Percentiles rank a stretch among this genome's conserved stretches.
These are phyloP conservation scores for Cucurbita ficifolia DNA, from an alignment of 306 rosid species.

Conservation along the genomic window DNA sequence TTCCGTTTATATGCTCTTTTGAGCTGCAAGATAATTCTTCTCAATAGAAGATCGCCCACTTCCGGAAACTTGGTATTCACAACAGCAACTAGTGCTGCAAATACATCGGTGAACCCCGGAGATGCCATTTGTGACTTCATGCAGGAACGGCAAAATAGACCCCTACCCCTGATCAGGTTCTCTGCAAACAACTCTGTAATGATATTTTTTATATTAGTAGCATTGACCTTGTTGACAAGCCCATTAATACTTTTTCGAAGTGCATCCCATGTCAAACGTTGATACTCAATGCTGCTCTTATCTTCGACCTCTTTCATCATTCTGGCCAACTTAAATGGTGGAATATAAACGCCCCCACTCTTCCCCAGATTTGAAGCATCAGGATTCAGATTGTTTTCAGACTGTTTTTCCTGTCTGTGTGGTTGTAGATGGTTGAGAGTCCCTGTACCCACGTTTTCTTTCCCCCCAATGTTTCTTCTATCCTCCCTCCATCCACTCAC, in stretches of 20 bases:
- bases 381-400: slow-evolving; percentile 24
- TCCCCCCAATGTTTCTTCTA: slow-evolving; percentile 10
- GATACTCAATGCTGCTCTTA: slow-evolving; percentile 74
- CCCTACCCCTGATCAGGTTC: slow-evolving; percentile 84
- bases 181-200: slow-evolving; percentile 70
- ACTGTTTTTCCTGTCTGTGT: slow-evolving; percentile 15
- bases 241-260: slow-evolving; percentile 89
- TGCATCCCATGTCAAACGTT: slow-evolving; percentile 92
- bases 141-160: slow-evolving; percentile 82
- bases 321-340: slow-evolving; percentile 83
- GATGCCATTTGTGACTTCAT: slow-evolving; percentile 98
- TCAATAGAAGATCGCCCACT: slow-evolving; percentile 73
- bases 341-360: slow-evolving; percentile 90
- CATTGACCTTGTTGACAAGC: slow-evolving; percentile 88
- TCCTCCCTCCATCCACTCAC: slow-evolving; percentile 17
- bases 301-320: slow-evolving; percentile 90
- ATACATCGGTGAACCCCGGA: slow-evolving; percentile 78
- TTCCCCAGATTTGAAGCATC: slow-evolving; percentile 47
- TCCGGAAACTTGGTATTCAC: slow-evolving; percentile 89
- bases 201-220: slow-evolving; percentile 69
- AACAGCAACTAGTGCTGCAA: slow-evolving; percentile 84
- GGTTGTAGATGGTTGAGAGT: slow-evolving; percentile 15
- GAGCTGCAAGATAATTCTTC: slow-evolving; percentile 82
- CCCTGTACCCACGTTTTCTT: slow-evolving; percentile 26
- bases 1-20: slow-evolving; percentile 89